Evolutionary conservation across 352 stramenopile genomes (phyloP).

Genomic region (Phytophthora brassicae): DNA sequence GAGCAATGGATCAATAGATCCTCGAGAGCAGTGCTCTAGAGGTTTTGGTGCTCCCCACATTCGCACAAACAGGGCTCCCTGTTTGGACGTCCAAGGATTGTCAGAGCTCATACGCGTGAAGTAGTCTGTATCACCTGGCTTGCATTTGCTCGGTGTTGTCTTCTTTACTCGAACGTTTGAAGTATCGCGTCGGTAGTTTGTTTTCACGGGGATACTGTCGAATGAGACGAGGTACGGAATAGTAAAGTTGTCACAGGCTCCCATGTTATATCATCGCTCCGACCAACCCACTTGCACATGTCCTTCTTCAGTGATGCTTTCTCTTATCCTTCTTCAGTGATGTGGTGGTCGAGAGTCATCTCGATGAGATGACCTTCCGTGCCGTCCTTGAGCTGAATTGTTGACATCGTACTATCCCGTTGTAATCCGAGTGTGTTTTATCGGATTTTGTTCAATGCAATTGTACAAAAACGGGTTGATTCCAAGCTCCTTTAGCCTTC

Average conservation of each 20-base stretch:
- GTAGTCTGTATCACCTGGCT: too few species aligned
- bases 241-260: slow-evolving; percentile 1
- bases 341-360: background rate
- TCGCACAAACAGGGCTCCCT: too few species aligned
- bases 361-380: slow-evolving; percentile 5
- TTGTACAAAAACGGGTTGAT: background rate
- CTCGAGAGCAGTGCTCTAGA: too few species aligned
- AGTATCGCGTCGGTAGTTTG: too few species aligned
- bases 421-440: background rate
- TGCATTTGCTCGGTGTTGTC: too few species aligned
- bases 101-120: too few species aligned
- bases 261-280: slow-evolving; percentile 3
- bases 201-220: too few species aligned
- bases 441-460: background rate
- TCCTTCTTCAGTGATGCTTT: too few species aligned
- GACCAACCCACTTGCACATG: slow-evolving; percentile 10
- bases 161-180: too few species aligned
- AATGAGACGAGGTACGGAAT: slow-evolving; percentile 7
- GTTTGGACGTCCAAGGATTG: too few species aligned
- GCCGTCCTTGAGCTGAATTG: background rate
- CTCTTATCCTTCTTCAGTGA: background rate
- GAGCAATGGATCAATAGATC: too few species aligned
- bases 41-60: too few species aligned
- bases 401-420: background rate
- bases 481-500: background rate